Base-by-base conservation (phyloP, 2,329 filamentous ascomycete species). In the Penicillium griseofulvum region DNA sequence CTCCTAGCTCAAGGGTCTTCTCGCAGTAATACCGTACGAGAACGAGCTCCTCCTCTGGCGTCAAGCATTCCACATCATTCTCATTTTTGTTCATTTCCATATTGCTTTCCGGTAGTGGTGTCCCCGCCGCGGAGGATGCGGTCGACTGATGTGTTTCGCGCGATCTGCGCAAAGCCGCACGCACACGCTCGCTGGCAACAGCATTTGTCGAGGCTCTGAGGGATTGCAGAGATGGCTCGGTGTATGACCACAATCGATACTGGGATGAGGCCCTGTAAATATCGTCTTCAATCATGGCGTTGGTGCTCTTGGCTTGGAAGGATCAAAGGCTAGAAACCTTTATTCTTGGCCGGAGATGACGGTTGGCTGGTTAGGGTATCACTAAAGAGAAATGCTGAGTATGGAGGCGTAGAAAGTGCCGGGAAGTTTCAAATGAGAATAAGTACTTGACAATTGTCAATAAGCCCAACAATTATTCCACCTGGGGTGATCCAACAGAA, bases 161-260 rank as follows among this genome's bases (percentile, higher is more conserved):
- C 54, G 72, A 68, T 58, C 82, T 76, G 62, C 76, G 78, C 64
- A 87, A 76, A 52, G 85, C 82, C 64, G 81, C 75, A 67, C 81
- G 74, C 67, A 87, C 80, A 60, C 86, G 84, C 57, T 93, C 80
- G 76, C 87, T 75, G 69, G 94, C 94, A 47, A 90, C 81, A 10
- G 82, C 76, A 75, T 97, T 97, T 31, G 92, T 96, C 62, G 87
- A 87, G 39, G 81, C 77, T 55, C 94, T 89, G 24, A 93, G 82
- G 2, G 86, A 81, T 46, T 82, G 80, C 4, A 99, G 83, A 37
- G 87, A 84, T 3, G 85, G 75, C 3, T 87, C 84, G 0, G 91
- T 90, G 75, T 93, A 97, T 11, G 92, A 96, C 94, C 94, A 99
- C 55, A 95, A 81, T 41, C 89, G 85, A 71, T 86, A 97, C 74